Evolutionary conservation across 164 flowering plant genomes (phyloP), one percentile per base, ranked within the genome.

Genomic region (Chloranthus sessilifolius): DNA sequence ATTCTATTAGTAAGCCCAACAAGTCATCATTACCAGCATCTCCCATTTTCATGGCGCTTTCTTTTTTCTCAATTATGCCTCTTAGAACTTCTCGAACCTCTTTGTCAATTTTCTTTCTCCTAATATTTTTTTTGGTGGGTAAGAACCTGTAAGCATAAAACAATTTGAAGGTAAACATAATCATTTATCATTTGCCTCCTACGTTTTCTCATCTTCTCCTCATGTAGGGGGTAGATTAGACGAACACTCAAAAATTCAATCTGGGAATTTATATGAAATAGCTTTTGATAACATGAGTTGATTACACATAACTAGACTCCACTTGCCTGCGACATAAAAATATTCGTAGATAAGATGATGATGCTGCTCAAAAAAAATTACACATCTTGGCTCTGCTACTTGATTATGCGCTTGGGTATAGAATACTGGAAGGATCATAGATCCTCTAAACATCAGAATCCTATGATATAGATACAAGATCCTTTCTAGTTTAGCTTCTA

Each of bases 1-100:
- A 50, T 41, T 58, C 62, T 16, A 58, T 33, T 35, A 58, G 16
- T 36, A 58, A 29, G 7, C 62, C 41, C 43, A 58, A 35, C 22
- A 58, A 41, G 24, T 58, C 62, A 12, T 58, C 34, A 33, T 27
- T 42, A 10, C 36, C 17, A 3, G 62, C n/a, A 11, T 28, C 33
- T 22, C 55, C 55, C 22, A 25, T 26, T 47, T 37, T 15, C 37
- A 56, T 46, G 16, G 42, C 52, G 12, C 20, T 37, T 12, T 56
- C 60, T 37, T 37, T 58, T 41, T 42, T 50, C 55, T 31, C 49
- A n/a, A 58, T 43, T 42, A 58, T 58, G 14, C 16, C 33, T 11
- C 5, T 26, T 3, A 58, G 19, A 26, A 58, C 14, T 7, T 25
- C 22, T 50, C 16, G 42, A 12, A 58, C 33, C 21, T 33, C 46